Conservation (phyloP, 2,329 filamentous ascomycete species). For the Ilyonectria destructans region DNA sequence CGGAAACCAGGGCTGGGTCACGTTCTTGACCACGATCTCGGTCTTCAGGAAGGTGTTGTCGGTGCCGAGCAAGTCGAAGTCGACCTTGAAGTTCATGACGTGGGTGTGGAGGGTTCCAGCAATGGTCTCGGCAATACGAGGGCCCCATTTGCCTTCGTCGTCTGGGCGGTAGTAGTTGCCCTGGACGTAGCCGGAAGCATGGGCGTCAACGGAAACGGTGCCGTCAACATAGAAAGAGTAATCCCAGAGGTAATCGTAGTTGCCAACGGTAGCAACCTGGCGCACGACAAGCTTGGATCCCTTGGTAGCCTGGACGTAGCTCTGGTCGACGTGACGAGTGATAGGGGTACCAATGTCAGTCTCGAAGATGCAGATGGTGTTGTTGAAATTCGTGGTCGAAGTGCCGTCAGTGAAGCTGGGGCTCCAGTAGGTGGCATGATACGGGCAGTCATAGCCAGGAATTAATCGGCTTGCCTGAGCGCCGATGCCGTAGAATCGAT, state of each 20-base stretch:
- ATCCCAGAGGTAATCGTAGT: constrained; percentile 69
- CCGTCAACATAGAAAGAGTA: constrained; percentile 69
- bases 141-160: constrained; percentile 53
- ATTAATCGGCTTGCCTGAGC: constrained; percentile 28
- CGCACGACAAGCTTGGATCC: constrained; percentile 65
- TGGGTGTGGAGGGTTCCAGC: constrained; percentile 56
- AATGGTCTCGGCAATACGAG: constrained; percentile 50
- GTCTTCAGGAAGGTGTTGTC: constrained; percentile 54
- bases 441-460: constrained; percentile 33
- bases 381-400: constrained; percentile 9
- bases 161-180: constrained; percentile 53
- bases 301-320: constrained; percentile 63
- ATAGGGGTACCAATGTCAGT: constrained; percentile 30
- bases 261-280: constrained; percentile 66
- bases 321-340: constrained; percentile 57
- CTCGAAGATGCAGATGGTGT: constrained; percentile 33
- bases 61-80: constrained; percentile 55
- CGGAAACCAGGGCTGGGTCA: constrained; percentile 55
- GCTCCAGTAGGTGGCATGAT: constrained; percentile 33
- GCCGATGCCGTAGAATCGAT: constrained; percentile 32
- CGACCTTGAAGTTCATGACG: constrained; percentile 57
- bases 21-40: constrained; percentile 50
- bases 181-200: constrained; percentile 71
- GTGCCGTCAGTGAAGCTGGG: constrained; percentile 24
- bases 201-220: constrained; percentile 65